Evolutionary conservation across 169 alveolate genomes (phyloP).

Genomic region (Plasmodium relictum): DNA sequence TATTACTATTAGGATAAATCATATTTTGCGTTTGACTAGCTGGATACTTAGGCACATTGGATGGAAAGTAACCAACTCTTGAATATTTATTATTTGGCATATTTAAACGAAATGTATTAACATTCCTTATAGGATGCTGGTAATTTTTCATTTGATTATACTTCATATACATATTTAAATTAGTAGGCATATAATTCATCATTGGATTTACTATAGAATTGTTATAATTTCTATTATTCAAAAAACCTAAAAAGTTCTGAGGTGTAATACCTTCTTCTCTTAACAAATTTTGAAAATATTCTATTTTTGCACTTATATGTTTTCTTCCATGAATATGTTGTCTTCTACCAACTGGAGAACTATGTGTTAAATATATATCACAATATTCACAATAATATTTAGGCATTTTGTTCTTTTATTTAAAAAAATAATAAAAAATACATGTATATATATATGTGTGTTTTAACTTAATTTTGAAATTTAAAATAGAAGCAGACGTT

Average conservation of each 20-base stretch:
- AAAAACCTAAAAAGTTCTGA: constrained; percentile 67
- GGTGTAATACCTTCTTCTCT: constrained; percentile 78
- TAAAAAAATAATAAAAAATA: neutral
- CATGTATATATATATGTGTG: constrained; percentile 1
- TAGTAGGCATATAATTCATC: constrained; percentile 67
- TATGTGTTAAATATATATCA: constrained; percentile 98
- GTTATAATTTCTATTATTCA: constrained; percentile 22
- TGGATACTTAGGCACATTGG: constrained; percentile 2
- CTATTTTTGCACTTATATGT: constrained; percentile 98
- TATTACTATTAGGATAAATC: neutral
- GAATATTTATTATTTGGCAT: constrained; percentile 47
- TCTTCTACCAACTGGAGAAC: constrained; percentile 98
- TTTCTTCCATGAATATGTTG: constrained; percentile 98
- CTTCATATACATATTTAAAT: constrained; percentile 40
- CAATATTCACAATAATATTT: constrained; percentile 99
- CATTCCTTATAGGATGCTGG: constrained; percentile 12
- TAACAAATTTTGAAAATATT: constrained; percentile 93
- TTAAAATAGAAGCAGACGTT: no score
- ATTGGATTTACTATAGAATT: constrained; percentile 37
- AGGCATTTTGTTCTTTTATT: constrained; percentile 92
- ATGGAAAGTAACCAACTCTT: constrained; percentile 46
- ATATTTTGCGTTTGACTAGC: constrained; percentile 2
- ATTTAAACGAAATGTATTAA: constrained; percentile 19
- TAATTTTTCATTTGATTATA: constrained; percentile 24
- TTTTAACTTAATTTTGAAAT: neutral